phyloP scores from a whole-genome alignment of 2,329 filamentous ascomycete species.

The Pseudogymnoascus verrucosus region DNA sequence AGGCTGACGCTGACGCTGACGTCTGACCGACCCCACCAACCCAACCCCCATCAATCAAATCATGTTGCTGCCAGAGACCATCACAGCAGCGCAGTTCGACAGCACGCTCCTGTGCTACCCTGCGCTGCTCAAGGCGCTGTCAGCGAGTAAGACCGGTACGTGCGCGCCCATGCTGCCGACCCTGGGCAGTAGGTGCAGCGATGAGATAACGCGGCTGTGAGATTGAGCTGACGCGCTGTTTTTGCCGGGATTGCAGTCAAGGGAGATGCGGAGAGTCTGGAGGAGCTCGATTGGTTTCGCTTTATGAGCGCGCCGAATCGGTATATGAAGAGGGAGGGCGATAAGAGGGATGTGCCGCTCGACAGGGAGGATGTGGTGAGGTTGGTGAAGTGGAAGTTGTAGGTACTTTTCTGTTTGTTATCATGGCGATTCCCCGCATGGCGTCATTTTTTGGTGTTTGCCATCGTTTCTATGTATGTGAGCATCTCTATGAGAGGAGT shows the following conservation, averaged over 20 bases:
- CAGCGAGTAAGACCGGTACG: slow-evolving; percentile 19
- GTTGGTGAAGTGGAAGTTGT: slow-evolving; percentile 67
- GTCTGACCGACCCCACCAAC: not conserved
- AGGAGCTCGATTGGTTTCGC: slow-evolving; percentile 52
- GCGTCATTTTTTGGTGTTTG: not conserved
- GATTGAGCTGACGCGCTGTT: slow-evolving; percentile 14
- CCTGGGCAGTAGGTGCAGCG: not conserved
- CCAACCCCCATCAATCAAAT: not conserved
- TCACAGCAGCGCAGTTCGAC: slow-evolving; percentile 23
- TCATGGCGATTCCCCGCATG: not conserved
- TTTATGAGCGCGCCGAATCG: slow-evolving; percentile 43
- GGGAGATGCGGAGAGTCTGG: slow-evolving; percentile 29
- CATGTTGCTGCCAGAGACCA: slow-evolving; percentile 11
- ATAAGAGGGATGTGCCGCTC: slow-evolving; percentile 35
- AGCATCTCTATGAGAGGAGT: not conserved
- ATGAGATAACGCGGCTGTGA: not conserved
- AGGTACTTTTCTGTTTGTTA: slow-evolving; percentile 29
- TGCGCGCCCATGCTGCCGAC: slow-evolving; percentile 4
- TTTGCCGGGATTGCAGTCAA: slow-evolving; percentile 15
- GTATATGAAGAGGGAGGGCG: slow-evolving; percentile 33
- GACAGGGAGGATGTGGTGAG: slow-evolving; percentile 48
- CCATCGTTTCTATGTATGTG: not conserved
- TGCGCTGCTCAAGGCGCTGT: slow-evolving; percentile 17
- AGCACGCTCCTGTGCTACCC: slow-evolving; percentile 23
- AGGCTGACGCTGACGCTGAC: not conserved